Evolutionary conservation across 495 filamentous ascomycete species (phyloP).

Genomic region (Aspergillus biplanus): DNA sequence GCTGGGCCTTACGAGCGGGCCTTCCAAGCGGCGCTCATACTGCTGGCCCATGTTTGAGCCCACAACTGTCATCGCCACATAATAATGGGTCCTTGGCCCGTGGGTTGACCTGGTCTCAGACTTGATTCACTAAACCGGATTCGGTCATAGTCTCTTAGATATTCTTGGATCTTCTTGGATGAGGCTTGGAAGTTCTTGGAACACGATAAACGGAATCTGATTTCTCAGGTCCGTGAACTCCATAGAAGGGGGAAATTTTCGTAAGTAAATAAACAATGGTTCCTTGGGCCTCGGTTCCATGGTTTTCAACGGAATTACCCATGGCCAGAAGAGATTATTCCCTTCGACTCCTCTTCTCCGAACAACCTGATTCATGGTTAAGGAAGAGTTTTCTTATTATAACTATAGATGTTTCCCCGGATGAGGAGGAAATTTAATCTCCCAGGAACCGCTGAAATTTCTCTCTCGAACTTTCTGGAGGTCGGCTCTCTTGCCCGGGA

Average conservation of each 20-base stretch:
- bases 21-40: slow-evolving; percentile 1
- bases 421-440: background rate
- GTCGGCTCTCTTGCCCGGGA: background rate
- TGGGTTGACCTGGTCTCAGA: slow-evolving; percentile 2
- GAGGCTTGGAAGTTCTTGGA: background rate
- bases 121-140: slow-evolving; percentile 10
- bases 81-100: slow-evolving; percentile 7
- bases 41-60: slow-evolving; percentile 12
- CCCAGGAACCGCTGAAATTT: slow-evolving; percentile 9
- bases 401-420: background rate
- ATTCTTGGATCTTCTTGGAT: background rate
- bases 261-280: slow-evolving; percentile 28
- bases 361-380: background rate
- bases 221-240: background rate
- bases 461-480: background rate
- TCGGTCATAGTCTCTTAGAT: background rate
- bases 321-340: slow-evolving; percentile 12
- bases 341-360: background rate
- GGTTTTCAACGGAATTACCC: slow-evolving; percentile 19
- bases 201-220: background rate
- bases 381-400: background rate
- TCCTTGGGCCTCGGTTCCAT: slow-evolving; percentile 23
- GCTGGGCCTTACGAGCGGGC: slow-evolving; percentile 16
- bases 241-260: background rate
- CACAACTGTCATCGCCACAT: slow-evolving; percentile 12